These are phyloP conservation scores for Kokia cookei DNA, from an alignment of 441 rosid species.

Conservation along the genomic window DNA sequence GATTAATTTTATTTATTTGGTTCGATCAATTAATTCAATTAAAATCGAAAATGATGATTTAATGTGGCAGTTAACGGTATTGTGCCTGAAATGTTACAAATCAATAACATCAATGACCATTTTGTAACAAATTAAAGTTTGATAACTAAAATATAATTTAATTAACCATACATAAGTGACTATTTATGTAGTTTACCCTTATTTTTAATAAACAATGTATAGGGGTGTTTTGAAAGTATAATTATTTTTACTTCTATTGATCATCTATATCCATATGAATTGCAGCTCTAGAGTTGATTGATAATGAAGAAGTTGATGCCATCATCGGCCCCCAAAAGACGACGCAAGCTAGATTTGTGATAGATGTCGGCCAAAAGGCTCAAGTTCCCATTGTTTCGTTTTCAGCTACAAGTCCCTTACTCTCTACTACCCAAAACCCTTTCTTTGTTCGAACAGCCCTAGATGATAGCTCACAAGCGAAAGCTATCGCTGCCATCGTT, in stretches of 20 bases:
- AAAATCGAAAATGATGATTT: too few species aligned
- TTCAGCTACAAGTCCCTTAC: slow-evolving; percentile 17
- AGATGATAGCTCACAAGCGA: slow-evolving; percentile 22
- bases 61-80: too few species aligned
- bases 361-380: slow-evolving; percentile 12
- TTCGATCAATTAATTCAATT: too few species aligned
- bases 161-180: too few species aligned
- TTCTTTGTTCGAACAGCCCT: slow-evolving; percentile 19
- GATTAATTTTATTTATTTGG: too few species aligned
- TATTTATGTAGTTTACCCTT: too few species aligned
- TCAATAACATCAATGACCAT: too few species aligned
- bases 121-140: too few species aligned
- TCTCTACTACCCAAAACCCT: slow-evolving; percentile 13
- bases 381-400: slow-evolving; percentile 23
- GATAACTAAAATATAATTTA: too few species aligned
- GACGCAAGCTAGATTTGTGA: slow-evolving; percentile 19
- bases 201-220: too few species aligned
- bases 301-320: slow-evolving; percentile 24
- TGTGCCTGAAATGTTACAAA: too few species aligned
- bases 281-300: slow-evolving; percentile 26
- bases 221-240: too few species aligned
- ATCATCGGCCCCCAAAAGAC: slow-evolving; percentile 28
- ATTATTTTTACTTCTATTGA: background rate
- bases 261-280: background rate
- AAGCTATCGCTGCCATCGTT: slow-evolving; percentile 12